Evolutionary conservation across 805 yeast species (phyloP), one percentile per base, ranked within the genome.

Genomic region (Metschnikowia bowlesiae): DNA sequence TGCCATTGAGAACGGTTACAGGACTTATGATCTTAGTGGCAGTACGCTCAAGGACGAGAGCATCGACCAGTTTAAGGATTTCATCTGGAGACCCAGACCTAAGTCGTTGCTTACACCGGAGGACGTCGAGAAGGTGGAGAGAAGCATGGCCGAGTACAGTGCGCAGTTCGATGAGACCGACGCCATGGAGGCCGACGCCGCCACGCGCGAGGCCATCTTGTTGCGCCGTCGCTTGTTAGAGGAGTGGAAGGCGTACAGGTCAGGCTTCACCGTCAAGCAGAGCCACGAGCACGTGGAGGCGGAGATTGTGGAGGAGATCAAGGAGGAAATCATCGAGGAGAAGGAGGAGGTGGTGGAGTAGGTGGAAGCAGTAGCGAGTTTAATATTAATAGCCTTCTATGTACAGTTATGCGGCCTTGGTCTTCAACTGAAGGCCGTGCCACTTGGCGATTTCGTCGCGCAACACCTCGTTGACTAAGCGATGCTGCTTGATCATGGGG

Each of bases 11-110:
- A 89, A 91, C 62, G 99, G 99, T 56, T 94, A 84, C 81, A 88
- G 82, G 68, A 72, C 94, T 56, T 91, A 78, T 73, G 95, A 90
- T 67, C 79, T 88, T 68, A 84, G 87, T 45, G 99, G 99, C 63
- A 78, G 75, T 58, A 58, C 83, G 57, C 68, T 89, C 53, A 83
- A 84, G 59, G 94, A 87, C 61, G 96, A 91, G 63, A 69, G 79
- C 26, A 69, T 88, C 53, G 94, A 88, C 61, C 87, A 84, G 49
- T 89, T 94, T 81, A 87, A 84, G 72, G 91, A 87, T 54, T 88
- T 92, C 63, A 76, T 82, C 54, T 94, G 99, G 99, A 87, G 99
- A 78, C 98, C 98, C 63, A 85, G 99, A 74, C 99, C 99, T 46
- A 81, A 80, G 16, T 78, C 90, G 2, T 70, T 84, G 57, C 81